Percentiles rank a stretch among this genome's conserved stretches.
Conservation (phyloP, 2,329 filamentous ascomycete species). For the Pleomassaria siparia region DNA sequence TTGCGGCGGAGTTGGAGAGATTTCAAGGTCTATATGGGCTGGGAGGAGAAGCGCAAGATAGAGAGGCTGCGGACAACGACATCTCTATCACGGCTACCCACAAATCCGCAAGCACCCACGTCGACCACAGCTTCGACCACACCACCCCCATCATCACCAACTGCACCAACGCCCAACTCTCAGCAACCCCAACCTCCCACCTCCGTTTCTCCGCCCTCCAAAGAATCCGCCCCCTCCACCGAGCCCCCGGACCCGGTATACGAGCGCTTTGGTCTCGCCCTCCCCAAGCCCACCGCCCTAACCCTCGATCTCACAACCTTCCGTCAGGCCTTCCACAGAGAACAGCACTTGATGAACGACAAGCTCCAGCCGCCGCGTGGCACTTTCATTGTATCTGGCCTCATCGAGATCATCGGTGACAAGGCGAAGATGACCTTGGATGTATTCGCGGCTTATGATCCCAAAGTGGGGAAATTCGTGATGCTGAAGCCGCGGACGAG, state of each 20-base stretch:
- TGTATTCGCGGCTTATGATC: constrained; percentile 50
- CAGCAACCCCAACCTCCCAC: constrained; percentile 13
- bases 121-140: constrained; percentile 9
- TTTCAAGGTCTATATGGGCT: constrained; percentile 28
- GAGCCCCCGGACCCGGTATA: constrained; percentile 13
- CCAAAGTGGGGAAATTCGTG: constrained; percentile 43
- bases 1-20: constrained; percentile 9
- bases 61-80: constrained; percentile 9
- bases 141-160: constrained; percentile 6
- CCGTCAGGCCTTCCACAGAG: constrained; percentile 22
- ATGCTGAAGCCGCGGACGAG: constrained; percentile 27
- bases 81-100: constrained; percentile 9
- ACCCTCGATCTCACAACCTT: constrained; percentile 31
- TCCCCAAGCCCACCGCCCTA: constrained; percentile 26
- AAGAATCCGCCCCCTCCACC: not conserved
- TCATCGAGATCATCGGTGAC: constrained; percentile 50
- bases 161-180: constrained; percentile 9
- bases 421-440: constrained; percentile 48
- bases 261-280: constrained; percentile 21
- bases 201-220: constrained; percentile 2
- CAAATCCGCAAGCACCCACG: not conserved
- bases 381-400: constrained; percentile 46
- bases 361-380: constrained; percentile 45
- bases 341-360: constrained; percentile 24
- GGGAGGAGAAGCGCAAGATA: constrained; percentile 9